phyloP scores from a whole-genome alignment of 495 filamentous ascomycete species.

The Cudoniella acicularis region DNA sequence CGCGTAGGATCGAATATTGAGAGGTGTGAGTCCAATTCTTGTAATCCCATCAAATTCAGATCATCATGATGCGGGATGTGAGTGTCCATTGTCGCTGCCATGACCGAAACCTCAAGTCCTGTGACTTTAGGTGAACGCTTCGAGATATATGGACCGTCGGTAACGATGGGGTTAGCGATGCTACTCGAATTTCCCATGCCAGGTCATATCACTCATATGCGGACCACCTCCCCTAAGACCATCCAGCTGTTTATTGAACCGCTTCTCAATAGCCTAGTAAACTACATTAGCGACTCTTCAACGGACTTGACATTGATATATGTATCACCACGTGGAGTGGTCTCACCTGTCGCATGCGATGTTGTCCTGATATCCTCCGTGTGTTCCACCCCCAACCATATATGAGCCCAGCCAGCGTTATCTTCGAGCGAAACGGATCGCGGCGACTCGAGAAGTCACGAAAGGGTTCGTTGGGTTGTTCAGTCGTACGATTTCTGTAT shows the following conservation, averaged over 20 bases:
- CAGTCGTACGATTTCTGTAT: slow-evolving; percentile 20
- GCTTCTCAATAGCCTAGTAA: slow-evolving; percentile 4
- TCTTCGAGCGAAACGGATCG: slow-evolving; percentile 6
- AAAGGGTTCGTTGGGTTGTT: slow-evolving; percentile 14
- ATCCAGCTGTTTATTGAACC: slow-evolving; percentile 11
- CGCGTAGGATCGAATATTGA: slow-evolving; percentile 18
- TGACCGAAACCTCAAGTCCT: slow-evolving; percentile 12
- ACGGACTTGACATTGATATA: slow-evolving; percentile 7
- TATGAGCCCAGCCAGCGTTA: slow-evolving; percentile 1
- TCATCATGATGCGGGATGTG: slow-evolving; percentile 23
- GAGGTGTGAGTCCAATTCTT: slow-evolving; percentile 28
- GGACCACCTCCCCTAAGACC: slow-evolving; percentile 11
- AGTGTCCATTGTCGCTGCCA: slow-evolving; percentile 24
- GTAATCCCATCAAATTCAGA: slow-evolving; percentile 28
- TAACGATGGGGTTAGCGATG: slow-evolving; percentile 14
- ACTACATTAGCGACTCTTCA: slow-evolving; percentile 12
- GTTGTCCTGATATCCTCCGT: slow-evolving; percentile 9
- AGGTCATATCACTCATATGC: slow-evolving; percentile 19
- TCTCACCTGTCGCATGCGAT: slow-evolving; percentile 23
- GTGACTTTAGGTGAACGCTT: slow-evolving; percentile 13
- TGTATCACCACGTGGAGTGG: slow-evolving; percentile 25
- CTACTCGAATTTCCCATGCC: slow-evolving; percentile 21
- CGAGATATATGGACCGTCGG: slow-evolving; percentile 23
- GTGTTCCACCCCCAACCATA: slow-evolving; percentile 3
- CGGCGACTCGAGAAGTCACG: slow-evolving; percentile 8